Percentiles rank a stretch among this genome's conserved stretches.
phyloP scores from a whole-genome alignment of 768 basidiomycete genomes.

The Termitomyces sp. region DNA sequence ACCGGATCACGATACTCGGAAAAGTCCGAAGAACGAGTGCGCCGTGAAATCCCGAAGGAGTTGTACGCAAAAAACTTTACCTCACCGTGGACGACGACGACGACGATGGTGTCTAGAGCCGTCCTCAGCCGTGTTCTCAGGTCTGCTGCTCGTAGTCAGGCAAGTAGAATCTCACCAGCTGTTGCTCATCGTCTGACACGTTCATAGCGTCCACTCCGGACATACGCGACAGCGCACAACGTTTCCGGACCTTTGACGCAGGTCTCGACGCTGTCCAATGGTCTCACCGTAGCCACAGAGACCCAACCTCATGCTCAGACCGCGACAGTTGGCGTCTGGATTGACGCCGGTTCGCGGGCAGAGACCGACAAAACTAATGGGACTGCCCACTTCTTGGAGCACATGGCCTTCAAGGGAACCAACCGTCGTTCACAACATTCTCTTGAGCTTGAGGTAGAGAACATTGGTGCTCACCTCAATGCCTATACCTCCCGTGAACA shows the following conservation, averaged over 20 bases:
- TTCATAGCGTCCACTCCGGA: conserved; percentile 38
- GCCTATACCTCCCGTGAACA: conserved; percentile 99
- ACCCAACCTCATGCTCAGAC: conserved; percentile 88
- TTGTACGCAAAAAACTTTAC: conserved; percentile 14
- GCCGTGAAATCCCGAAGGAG: conserved; percentile 19
- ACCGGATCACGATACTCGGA: conserved; percentile 1
- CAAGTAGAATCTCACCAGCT: neutral
- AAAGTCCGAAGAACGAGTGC: conserved; percentile 12
- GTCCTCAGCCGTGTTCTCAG: conserved; percentile 27
- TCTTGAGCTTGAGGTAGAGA: conserved; percentile 96
- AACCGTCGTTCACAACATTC: conserved; percentile 81
- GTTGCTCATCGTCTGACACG: neutral
- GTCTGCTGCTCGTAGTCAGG: conserved; percentile 21
- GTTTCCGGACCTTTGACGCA: conserved; percentile 75
- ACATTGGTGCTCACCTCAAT: conserved; percentile 95
- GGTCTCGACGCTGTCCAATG: conserved; percentile 90
- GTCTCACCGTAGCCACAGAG: conserved; percentile 93
- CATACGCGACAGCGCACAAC: conserved; percentile 73
- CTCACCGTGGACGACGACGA: conserved; percentile 21
- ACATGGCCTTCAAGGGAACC: conserved; percentile 98
- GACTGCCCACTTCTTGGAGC: conserved; percentile 98
- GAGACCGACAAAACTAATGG: conserved; percentile 95
- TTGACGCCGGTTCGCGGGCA: conserved; percentile 95
- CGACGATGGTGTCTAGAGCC: conserved; percentile 29
- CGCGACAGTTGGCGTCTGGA: conserved; percentile 99